These are phyloP conservation scores for Exophiala spinifera DNA, from an alignment of 2,329 filamentous ascomycete genomes.

Conservation along the genomic window DNA sequence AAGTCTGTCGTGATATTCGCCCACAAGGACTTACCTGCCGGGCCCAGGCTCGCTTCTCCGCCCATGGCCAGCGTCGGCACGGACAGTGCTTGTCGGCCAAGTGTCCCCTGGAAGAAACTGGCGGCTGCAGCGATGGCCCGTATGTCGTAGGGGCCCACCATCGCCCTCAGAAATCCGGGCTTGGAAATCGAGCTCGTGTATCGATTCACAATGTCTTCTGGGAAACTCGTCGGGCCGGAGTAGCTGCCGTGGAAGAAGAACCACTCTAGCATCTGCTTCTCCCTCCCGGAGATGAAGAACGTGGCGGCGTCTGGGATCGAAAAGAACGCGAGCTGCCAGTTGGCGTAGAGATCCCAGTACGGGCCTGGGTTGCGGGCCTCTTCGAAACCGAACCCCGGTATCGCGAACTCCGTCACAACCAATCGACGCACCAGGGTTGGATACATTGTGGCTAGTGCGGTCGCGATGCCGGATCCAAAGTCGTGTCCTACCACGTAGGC, in stretches of 20 bases:
- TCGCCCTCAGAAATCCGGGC: slow-evolving; percentile 43
- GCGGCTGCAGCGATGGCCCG: slow-evolving; percentile 35
- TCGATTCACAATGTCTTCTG: slow-evolving; percentile 39
- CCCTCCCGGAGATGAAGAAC: slow-evolving; percentile 45
- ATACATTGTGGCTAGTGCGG: slow-evolving; percentile 40
- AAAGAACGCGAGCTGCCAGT: slow-evolving; percentile 48
- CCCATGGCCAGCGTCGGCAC: slow-evolving; percentile 36
- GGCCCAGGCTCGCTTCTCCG: slow-evolving; percentile 37
- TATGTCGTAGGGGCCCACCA: slow-evolving; percentile 39
- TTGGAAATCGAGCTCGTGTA: slow-evolving; percentile 44
- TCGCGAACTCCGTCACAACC: slow-evolving; percentile 40
- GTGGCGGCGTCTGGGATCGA: slow-evolving; percentile 47
- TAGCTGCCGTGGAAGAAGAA: slow-evolving; percentile 49
- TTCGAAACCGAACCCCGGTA: slow-evolving; percentile 46
- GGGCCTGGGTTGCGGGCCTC: slow-evolving; percentile 31
- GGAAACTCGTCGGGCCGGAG: slow-evolving; percentile 38
- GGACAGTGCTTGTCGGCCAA: slow-evolving; percentile 30
- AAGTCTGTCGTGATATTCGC: slow-evolving; percentile 29
- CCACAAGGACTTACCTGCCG: slow-evolving; percentile 23
- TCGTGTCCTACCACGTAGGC: slow-evolving; percentile 46
- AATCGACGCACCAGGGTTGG: slow-evolving; percentile 38
- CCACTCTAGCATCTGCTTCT: slow-evolving; percentile 46
- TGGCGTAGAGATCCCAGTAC: slow-evolving; percentile 42
- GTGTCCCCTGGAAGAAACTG: slow-evolving; percentile 36
- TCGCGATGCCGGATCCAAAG: slow-evolving; percentile 45